Evolutionary conservation across 1,284 basidiomycete genomes (phyloP).

Genomic region (Trametes pubescens): DNA sequence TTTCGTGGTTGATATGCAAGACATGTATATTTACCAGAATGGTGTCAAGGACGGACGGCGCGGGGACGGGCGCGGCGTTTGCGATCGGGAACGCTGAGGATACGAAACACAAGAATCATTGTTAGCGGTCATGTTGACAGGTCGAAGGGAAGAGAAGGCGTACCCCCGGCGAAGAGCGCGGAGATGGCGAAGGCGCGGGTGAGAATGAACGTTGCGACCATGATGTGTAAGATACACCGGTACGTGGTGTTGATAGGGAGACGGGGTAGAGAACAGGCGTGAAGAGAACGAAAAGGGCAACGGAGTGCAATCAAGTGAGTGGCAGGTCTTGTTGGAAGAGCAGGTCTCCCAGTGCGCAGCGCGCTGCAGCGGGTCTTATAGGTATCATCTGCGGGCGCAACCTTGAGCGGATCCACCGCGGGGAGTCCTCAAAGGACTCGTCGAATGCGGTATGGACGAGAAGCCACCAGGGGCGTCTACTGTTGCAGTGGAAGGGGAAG

Average conservation of each 20-base stretch:
- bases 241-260: neutral
- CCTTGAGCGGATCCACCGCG: neutral
- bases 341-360: neutral
- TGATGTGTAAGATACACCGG: neutral
- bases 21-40: neutral
- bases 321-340: neutral
- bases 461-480: neutral
- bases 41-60: slow-evolving; percentile 44
- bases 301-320: neutral
- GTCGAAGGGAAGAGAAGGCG: neutral
- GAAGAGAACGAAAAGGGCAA: neutral
- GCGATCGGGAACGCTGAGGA: slow-evolving; percentile 14
- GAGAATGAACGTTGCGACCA: slow-evolving; percentile 19
- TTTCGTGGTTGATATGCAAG: neutral
- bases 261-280: neutral
- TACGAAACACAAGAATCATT: neutral
- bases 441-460: slow-evolving; percentile 13
- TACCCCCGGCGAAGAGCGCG: slow-evolving; percentile 27
- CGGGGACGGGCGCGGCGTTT: slow-evolving; percentile 20
- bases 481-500: neutral
- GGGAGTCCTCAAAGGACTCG: slow-evolving; percentile 4
- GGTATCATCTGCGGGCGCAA: neutral
- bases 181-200: slow-evolving; percentile 30
- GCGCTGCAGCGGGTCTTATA: slow-evolving; percentile 1
- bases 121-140: neutral